Conservation (phyloP, 1,284 basidiomycete genomes). For the Polyporus tsugae region DNA sequence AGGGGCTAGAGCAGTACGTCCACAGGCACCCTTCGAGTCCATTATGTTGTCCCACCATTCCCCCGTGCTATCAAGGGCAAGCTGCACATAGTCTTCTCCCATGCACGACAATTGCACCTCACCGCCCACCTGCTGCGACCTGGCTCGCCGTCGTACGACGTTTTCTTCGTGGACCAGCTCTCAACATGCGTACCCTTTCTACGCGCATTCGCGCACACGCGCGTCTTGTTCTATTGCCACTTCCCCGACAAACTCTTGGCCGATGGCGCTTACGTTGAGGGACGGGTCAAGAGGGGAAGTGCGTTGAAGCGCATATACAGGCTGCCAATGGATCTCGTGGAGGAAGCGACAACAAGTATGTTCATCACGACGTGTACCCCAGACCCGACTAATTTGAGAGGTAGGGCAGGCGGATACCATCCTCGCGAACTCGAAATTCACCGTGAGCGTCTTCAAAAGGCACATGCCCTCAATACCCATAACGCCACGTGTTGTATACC, state of each 20-base stretch:
- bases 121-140: constrained; percentile 65
- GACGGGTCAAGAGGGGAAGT: constrained; percentile 47
- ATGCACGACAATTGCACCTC: constrained; percentile 88
- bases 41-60: constrained; percentile 77
- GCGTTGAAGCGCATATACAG: constrained; percentile 82
- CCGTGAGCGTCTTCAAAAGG: constrained; percentile 78
- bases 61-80: constrained; percentile 82
- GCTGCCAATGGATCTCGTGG: constrained; percentile 89
- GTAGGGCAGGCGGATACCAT: constrained; percentile 89
- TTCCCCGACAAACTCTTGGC: constrained; percentile 96
- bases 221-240: constrained; percentile 97
- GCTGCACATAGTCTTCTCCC: constrained; percentile 91
- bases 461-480: constrained; percentile 78
- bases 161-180: constrained; percentile 96
- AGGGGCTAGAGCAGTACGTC: constrained; percentile 13
- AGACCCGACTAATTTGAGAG: constrained; percentile 2
- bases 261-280: constrained; percentile 78
- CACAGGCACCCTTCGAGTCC: constrained; percentile 86
- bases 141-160: constrained; percentile 68
- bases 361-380: background rate
- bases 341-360: constrained; percentile 90
- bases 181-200: constrained; percentile 91
- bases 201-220: constrained; percentile 68
- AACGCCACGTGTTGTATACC: constrained; percentile 85
- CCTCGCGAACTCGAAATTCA: constrained; percentile 93